phyloP scores from a whole-genome alignment of 78 protist species.

The Dictyostelium discoideum region DNA sequence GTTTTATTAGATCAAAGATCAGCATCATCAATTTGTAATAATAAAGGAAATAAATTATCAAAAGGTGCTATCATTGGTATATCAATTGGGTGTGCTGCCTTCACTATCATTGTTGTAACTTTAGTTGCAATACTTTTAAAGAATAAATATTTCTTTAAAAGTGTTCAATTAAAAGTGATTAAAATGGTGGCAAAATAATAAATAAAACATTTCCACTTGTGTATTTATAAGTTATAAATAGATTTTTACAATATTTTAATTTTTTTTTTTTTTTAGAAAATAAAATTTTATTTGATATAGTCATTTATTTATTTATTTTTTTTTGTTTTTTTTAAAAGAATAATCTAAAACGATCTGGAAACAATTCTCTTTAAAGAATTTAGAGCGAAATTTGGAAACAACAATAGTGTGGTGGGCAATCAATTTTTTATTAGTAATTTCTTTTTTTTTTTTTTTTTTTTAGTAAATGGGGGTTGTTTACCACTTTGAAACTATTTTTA shows the following conservation, averaged over 20 bases:
- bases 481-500: no score
- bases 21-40: background rate
- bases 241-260: no score
- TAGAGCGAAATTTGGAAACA: background rate
- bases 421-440: no score
- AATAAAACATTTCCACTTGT: background rate
- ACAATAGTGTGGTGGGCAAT: slow-evolving; percentile 1
- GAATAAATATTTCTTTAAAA: background rate
- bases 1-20: background rate
- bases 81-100: background rate
- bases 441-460: no score
- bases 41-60: background rate
- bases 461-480: background rate
- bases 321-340: background rate
- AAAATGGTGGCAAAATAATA: background rate
- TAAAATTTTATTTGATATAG: no score
- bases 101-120: background rate
- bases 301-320: no score
- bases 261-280: no score
- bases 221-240: background rate
- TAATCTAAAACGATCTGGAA: background rate
- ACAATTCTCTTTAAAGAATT: background rate
- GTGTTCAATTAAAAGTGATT: background rate
- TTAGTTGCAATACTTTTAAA: background rate
- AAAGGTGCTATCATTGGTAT: background rate